phyloP scores from a whole-genome alignment of 805 yeast species.

The Barnettozyma sp. region DNA sequence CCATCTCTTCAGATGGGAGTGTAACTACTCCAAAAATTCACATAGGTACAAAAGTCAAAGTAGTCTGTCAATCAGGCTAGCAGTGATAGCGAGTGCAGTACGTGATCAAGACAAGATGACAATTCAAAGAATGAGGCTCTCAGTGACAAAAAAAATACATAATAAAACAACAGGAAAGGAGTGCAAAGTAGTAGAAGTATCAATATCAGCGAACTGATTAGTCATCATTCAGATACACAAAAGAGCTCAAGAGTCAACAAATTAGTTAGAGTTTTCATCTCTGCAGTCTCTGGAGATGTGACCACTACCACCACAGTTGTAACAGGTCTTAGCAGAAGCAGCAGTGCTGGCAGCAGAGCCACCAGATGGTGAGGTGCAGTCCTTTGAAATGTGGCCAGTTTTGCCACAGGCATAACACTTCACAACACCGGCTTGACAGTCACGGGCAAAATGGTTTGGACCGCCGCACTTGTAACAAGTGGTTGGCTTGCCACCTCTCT shows the following conservation, averaged over 20 bases:
- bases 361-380: slow-evolving; percentile 56
- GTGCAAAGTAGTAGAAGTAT: no score
- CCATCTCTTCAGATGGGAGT: no score
- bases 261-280: slow-evolving; percentile 3
- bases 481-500: slow-evolving; percentile 30
- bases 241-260: not conserved
- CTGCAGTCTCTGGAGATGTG: slow-evolving; percentile 80
- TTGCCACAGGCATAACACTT: slow-evolving; percentile 93
- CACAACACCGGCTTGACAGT: slow-evolving; percentile 62
- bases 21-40: no score
- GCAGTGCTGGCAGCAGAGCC: slow-evolving; percentile 40
- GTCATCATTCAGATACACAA: not conserved
- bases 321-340: slow-evolving; percentile 32
- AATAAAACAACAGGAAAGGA: no score
- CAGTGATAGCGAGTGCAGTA: no score
- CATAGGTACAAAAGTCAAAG: no score
- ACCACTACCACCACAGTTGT: slow-evolving; percentile 53
- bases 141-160: no score
- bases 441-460: slow-evolving; percentile 89
- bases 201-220: slow-evolving; percentile 5
- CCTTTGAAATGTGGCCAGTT: slow-evolving; percentile 83
- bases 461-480: slow-evolving; percentile 90
- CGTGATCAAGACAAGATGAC: no score
- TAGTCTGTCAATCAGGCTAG: no score
- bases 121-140: no score